Evolutionary conservation across 441 rosid species (phyloP), one percentile per base, ranked within the genome.

Genomic region (Populus hybrid): DNA sequence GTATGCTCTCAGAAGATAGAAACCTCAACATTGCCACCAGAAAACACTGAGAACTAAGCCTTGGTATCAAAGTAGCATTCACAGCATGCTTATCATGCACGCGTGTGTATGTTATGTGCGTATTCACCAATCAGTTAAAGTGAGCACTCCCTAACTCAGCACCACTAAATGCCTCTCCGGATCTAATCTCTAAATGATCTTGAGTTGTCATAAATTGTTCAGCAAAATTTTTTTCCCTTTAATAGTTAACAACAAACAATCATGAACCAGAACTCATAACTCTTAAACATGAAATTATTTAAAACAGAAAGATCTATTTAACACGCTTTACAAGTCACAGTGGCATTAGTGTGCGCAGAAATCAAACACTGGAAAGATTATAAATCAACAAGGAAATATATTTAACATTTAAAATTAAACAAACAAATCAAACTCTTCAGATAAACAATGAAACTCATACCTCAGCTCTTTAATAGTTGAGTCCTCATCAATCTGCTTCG

Each of bases 381-480:
- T 46, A 46, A 46, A 46, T 14, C 57, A 14, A 14, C 18, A 12
- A 14, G 57, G 57, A 46, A 46, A 46, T 46, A 46, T 46, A 46
- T 46, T 46, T 57, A n/a, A 14, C 24, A 50, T 50, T 24, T 10
- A 4, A 53, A 57, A 36, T 32, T 38, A 4, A n/a, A 73, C 2
- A 38, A 8, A 18, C 5, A 46, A 2, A 32, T 46, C 30, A 63
- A 16, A 2, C 8, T 23, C 21, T 35, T 2, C 3, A 32, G 10
- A 16, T 2, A 34, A 63, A 18, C 16, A 40, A n/a, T 34, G 5
- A 10, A 53, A 18, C 34, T 46, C 42, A 18, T 90, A 91, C 99
- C 99, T 95, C 84, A 95, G 80, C 74, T 89, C 92, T 85, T 84
- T 93, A 67, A 95, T 82, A 14, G 94, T 89, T 2, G 96, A 83